phyloP scores from a whole-genome alignment of 2,329 filamentous ascomycete species.

The Neopestalotiopsis rosae region DNA sequence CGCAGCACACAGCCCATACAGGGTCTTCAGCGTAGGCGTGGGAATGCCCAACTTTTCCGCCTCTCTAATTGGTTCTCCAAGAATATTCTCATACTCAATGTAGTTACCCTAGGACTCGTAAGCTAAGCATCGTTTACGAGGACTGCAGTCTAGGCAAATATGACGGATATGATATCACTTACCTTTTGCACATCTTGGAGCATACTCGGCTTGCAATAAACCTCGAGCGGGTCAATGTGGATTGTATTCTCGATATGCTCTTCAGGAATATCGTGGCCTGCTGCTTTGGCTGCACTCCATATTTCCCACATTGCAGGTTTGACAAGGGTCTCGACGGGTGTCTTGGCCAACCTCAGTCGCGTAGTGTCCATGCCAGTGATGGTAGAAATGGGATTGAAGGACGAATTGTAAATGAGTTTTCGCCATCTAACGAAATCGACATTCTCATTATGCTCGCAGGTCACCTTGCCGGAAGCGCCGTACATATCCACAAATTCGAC shows the following conservation, averaged over 20 bases:
- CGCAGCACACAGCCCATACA: slow-evolving; percentile 53
- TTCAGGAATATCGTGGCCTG: slow-evolving; percentile 45
- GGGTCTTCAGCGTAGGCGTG: slow-evolving; percentile 52
- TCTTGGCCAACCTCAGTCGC: slow-evolving; percentile 50
- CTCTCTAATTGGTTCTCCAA: slow-evolving; percentile 60
- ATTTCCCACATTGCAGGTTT: slow-evolving; percentile 61
- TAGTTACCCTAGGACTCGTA: slow-evolving; percentile 51
- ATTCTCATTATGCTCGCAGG: slow-evolving; percentile 44
- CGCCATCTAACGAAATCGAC: slow-evolving; percentile 51
- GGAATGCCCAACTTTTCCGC: slow-evolving; percentile 51
- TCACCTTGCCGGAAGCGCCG: slow-evolving; percentile 47
- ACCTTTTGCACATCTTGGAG: slow-evolving; percentile 54
- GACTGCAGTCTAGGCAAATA: slow-evolving; percentile 26
- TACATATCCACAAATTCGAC: slow-evolving; percentile 54
- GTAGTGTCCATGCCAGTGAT: slow-evolving; percentile 57
- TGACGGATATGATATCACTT: slow-evolving; percentile 23
- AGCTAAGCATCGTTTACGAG: not conserved
- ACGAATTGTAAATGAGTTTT: slow-evolving; percentile 57
- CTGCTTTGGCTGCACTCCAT: slow-evolving; percentile 47
- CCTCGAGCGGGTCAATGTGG: slow-evolving; percentile 52
- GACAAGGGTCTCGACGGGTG: slow-evolving; percentile 52
- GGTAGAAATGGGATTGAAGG: slow-evolving; percentile 57
- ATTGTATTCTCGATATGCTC: slow-evolving; percentile 51
- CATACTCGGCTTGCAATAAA: slow-evolving; percentile 59
- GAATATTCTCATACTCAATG: slow-evolving; percentile 60